These are phyloP conservation scores for Nyctanthes arbortristis DNA, from an alignment of 257 asterid genomes.

Conservation along the genomic window DNA sequence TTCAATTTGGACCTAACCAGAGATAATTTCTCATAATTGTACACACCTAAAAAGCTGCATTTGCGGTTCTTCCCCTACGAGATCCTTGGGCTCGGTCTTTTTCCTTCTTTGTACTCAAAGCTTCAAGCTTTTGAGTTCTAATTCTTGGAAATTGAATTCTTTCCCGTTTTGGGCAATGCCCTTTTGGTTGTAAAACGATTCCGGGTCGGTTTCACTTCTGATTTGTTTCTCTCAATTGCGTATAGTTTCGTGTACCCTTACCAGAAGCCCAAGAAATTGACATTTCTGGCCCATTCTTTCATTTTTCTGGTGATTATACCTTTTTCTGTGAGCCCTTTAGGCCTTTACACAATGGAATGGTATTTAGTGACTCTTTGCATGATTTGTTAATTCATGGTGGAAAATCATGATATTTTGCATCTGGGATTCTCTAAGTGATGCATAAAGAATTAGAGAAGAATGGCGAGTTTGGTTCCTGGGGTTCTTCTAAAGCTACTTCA, in stretches of 20 bases:
- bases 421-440: slow-evolving; percentile 43
- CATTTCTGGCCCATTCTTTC: not conserved
- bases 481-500: slow-evolving; percentile 90
- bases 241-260: slow-evolving; percentile 5
- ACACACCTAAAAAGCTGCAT: slow-evolving; percentile 22
- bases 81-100: slow-evolving; percentile 16
- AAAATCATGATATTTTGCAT: slow-evolving; percentile 29
- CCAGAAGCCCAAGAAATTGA: slow-evolving; percentile 4
- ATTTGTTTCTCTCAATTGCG: not conserved
- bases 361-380: slow-evolving; percentile 3
- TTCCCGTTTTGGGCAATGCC: slow-evolving; percentile 16
- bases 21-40: slow-evolving; percentile 15
- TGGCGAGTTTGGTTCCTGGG: slow-evolving; percentile 95
- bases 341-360: slow-evolving; percentile 6
- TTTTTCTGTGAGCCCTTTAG: slow-evolving; percentile 25
- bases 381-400: slow-evolving; percentile 6
- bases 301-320: not conserved
- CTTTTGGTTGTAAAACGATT: slow-evolving; percentile 22
- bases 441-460: slow-evolving; percentile 35
- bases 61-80: slow-evolving; percentile 23
- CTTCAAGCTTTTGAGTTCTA: slow-evolving; percentile 22
- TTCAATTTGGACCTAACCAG: slow-evolving; percentile 28
- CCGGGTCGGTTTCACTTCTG: slow-evolving; percentile 19
- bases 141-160: slow-evolving; percentile 15
- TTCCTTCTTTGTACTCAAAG: slow-evolving; percentile 16